phyloP scores from a whole-genome alignment of 257 asterid species.

The Jaltomata sinuosa region DNA sequence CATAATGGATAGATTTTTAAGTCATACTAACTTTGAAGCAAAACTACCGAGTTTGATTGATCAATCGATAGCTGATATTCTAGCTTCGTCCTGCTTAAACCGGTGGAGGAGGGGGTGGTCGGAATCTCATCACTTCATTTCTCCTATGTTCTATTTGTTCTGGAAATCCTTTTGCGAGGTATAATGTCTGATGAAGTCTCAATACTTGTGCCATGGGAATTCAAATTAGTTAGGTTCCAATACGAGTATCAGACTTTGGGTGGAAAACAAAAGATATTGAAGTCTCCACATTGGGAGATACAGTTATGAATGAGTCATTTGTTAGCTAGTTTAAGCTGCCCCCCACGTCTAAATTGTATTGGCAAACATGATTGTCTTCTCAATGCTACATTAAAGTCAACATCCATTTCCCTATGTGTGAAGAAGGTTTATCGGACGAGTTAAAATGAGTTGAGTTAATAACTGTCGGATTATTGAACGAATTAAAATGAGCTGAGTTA shows the following conservation, averaged over 20 bases:
- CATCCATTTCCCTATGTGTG: too few species aligned
- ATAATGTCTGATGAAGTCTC: background rate
- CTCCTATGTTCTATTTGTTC: background rate
- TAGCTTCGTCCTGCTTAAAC: background rate
- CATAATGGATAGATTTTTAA: background rate
- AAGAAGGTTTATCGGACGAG: accelerated
- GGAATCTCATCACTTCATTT: background rate
- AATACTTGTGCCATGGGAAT: accelerated
- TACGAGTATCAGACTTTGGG: background rate
- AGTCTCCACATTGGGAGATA: background rate
- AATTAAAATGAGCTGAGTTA: background rate
- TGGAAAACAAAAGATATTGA: background rate
- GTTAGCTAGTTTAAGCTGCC: background rate
- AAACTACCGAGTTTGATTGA: background rate
- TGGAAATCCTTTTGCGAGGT: background rate
- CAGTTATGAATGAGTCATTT: background rate
- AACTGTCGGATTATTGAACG: too few species aligned
- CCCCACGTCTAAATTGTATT: background rate
- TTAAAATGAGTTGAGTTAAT: background rate
- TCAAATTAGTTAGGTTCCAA: background rate
- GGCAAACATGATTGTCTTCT: background rate
- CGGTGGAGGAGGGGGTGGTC: background rate
- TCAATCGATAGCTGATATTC: background rate
- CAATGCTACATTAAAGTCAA: background rate
- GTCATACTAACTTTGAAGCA: background rate